phyloP scores from a whole-genome alignment of 352 stramenopile genomes.

The Phytophthora vignae region DNA sequence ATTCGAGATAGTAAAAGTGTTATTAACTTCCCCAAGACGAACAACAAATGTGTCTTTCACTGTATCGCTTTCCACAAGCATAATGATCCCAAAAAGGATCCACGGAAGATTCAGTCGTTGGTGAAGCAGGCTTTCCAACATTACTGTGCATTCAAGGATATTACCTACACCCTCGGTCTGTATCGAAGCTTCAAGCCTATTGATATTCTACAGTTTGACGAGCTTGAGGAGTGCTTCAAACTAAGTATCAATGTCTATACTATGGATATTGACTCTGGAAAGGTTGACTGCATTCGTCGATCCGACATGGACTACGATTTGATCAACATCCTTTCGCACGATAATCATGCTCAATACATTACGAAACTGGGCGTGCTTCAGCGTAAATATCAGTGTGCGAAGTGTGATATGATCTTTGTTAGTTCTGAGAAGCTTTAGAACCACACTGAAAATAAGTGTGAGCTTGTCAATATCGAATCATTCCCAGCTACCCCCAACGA shows the following conservation, averaged over 20 bases:
- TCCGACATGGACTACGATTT: neutral
- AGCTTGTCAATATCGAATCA: constrained; percentile 5
- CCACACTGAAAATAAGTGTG: constrained; percentile 1
- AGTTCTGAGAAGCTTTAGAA: constrained; percentile 1
- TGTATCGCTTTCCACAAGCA: constrained; percentile 6
- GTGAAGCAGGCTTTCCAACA: constrained; percentile 5
- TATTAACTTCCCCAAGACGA: constrained; percentile 16
- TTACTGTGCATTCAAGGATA: constrained; percentile 7
- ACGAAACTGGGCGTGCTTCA: constrained; percentile 3
- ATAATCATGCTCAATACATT: constrained; percentile 4
- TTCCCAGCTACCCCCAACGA: constrained; percentile 2
- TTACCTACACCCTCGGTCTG: neutral
- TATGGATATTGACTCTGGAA: neutral
- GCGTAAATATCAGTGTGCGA: constrained; percentile 1
- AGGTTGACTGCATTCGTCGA: constrained; percentile 4
- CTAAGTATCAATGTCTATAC: constrained; percentile 8
- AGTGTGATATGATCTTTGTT: constrained; percentile 18
- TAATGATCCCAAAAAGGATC: neutral
- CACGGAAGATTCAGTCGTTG: neutral
- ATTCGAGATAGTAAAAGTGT: constrained; percentile 12
- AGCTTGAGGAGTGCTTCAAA: constrained; percentile 4
- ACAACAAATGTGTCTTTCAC: constrained; percentile 18
- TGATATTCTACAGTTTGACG: constrained; percentile 18
- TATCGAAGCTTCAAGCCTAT: constrained; percentile 10
- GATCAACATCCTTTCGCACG: constrained; percentile 9